phyloP scores from a whole-genome alignment of 2,329 filamentous ascomycete genomes.

The Colletotrichum zoysiae region DNA sequence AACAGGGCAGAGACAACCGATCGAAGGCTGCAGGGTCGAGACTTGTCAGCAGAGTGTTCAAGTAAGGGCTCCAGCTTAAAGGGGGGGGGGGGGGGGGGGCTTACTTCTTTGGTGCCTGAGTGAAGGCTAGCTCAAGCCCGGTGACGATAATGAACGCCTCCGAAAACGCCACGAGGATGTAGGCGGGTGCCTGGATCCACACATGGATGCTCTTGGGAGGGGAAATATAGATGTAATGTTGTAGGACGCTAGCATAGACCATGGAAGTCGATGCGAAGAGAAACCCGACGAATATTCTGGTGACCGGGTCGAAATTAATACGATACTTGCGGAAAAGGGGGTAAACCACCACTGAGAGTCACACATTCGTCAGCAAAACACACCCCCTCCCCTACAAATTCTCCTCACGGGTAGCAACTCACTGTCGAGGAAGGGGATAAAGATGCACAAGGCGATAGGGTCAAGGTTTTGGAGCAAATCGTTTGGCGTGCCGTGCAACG shows the following conservation, averaged over 20 bases:
- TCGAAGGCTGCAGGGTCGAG: conserved; percentile 14
- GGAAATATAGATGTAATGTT: conserved; percentile 44
- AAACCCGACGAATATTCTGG: conserved; percentile 44
- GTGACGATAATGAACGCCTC: conserved; percentile 77
- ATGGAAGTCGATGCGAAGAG: conserved; percentile 45
- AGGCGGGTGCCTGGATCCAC: conserved; percentile 66
- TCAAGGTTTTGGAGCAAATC: conserved; percentile 49
- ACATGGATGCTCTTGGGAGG: conserved; percentile 60
- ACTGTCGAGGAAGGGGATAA: conserved; percentile 48
- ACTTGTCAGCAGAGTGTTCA: not conserved
- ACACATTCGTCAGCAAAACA: not conserved
- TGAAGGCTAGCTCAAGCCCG: conserved; percentile 79
- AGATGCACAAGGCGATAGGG: conserved; percentile 46
- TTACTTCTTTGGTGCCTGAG: conserved; percentile 69
- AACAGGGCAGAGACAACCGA: conserved; percentile 36
- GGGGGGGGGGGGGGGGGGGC: not conserved
- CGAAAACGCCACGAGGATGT: conserved; percentile 67
- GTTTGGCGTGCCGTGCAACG: conserved; percentile 45
- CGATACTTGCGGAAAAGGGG: conserved; percentile 43
- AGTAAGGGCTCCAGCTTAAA: not conserved
- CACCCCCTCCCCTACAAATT: no score
- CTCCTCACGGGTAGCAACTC: not conserved
- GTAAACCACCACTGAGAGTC: conserved; percentile 39
- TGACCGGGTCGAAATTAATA: conserved; percentile 44
- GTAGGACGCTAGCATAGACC: conserved; percentile 44